phyloP scores from a whole-genome alignment of 2,329 filamentous ascomycete species.

The Atkinsonella texensis region DNA sequence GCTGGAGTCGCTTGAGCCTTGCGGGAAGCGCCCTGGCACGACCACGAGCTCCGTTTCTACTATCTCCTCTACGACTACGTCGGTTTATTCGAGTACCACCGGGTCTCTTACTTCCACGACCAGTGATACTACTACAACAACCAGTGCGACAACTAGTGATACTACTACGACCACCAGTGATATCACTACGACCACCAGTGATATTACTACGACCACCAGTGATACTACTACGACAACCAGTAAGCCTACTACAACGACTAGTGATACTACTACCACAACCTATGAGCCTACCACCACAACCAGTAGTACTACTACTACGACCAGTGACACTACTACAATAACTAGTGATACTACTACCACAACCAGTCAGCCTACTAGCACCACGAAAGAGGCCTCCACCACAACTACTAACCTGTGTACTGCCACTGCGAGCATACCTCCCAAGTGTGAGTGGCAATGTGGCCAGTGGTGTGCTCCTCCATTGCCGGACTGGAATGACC shows the following conservation, averaged over 20 bases:
- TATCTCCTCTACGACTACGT: slow-evolving; percentile 6
- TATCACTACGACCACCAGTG: slow-evolving; percentile 3
- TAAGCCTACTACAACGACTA: slow-evolving; percentile 5
- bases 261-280: slow-evolving; percentile 8
- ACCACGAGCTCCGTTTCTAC: slow-evolving; percentile 15
- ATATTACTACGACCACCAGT: slow-evolving; percentile 12
- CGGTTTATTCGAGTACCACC: not conserved
- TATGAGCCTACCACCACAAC: slow-evolving; percentile 1
- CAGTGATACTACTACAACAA: slow-evolving; percentile 1
- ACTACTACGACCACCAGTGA: slow-evolving; percentile 6
- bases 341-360: slow-evolving; percentile 9
- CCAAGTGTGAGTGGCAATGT: slow-evolving; percentile 41
- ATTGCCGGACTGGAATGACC: slow-evolving; percentile 35
- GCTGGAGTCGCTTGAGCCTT: slow-evolving; percentile 38
- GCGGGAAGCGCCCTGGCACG: slow-evolving; percentile 22
- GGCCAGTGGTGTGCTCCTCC: slow-evolving; percentile 41
- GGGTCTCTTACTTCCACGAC: slow-evolving; percentile 9
- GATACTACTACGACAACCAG: slow-evolving; percentile 7
- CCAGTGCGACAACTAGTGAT: slow-evolving; percentile 5
- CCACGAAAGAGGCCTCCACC: slow-evolving; percentile 11
- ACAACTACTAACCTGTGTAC: slow-evolving; percentile 33
- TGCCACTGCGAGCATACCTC: slow-evolving; percentile 30
- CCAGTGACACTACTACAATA: slow-evolving; percentile 7
- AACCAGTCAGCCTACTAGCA: slow-evolving; percentile 10
- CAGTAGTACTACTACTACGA: slow-evolving; percentile 3